Percentiles rank a stretch among this genome's conserved stretches.
phyloP scores from a whole-genome alignment of 305 asterid species.

The Petunia hybrid region DNA sequence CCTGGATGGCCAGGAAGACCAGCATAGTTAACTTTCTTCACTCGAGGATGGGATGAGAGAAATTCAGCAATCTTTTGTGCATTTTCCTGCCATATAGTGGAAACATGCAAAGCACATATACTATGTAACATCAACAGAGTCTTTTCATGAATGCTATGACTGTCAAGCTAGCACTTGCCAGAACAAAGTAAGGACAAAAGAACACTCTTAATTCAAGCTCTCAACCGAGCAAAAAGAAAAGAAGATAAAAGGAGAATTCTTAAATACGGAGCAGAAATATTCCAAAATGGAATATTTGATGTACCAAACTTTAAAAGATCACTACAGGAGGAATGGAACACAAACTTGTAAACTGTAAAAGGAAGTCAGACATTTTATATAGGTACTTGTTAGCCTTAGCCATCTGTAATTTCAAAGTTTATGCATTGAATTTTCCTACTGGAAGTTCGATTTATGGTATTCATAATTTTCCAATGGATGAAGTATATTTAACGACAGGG shows the following conservation, averaged over 20 bases:
- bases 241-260: background rate
- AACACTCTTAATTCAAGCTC: background rate
- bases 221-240: background rate
- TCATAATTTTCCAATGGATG: no score
- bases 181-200: background rate
- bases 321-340: no score
- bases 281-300: no score
- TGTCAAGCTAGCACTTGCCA: background rate
- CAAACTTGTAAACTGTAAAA: no score
- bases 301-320: no score
- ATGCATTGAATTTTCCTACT: no score
- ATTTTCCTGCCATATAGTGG: slow-evolving; percentile 62
- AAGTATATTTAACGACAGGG: no score
- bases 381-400: no score
- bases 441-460: no score
- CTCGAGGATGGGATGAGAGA: slow-evolving; percentile 77
- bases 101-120: background rate
- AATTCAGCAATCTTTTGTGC: slow-evolving; percentile 93
- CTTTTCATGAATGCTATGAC: background rate
- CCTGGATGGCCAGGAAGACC: slow-evolving; percentile 88
- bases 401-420: no score
- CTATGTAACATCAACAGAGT: background rate
- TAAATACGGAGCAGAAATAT: no score
- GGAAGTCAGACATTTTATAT: no score
- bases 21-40: slow-evolving; percentile 76